phyloP scores from a whole-genome alignment of 2,329 filamentous ascomycete species.

The Trichoderma hamatum region DNA sequence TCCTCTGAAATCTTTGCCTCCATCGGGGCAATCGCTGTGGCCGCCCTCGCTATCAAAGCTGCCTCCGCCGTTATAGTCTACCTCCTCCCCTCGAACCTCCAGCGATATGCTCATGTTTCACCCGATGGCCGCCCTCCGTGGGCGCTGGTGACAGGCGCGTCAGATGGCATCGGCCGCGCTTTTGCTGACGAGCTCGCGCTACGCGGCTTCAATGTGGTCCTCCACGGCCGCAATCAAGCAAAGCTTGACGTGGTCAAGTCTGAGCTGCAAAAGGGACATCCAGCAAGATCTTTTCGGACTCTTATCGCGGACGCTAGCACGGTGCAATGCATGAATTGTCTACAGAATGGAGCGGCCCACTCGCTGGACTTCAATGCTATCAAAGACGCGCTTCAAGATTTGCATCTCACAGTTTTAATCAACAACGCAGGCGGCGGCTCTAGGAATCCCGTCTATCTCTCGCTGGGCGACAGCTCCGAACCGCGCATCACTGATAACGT shows the following conservation, averaged over 20 bases:
- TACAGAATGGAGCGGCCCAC: background rate
- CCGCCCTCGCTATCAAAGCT: background rate
- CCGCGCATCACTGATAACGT: slow-evolving; percentile 46
- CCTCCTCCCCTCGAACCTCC: background rate
- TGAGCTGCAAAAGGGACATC: slow-evolving; percentile 46
- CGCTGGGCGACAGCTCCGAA: slow-evolving; percentile 42
- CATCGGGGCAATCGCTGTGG: background rate
- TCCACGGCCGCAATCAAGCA: slow-evolving; percentile 57
- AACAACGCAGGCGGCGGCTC: slow-evolving; percentile 56
- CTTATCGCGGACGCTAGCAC: slow-evolving; percentile 49
- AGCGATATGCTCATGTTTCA: slow-evolving; percentile 13
- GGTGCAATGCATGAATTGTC: slow-evolving; percentile 14
- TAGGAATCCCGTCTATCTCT: slow-evolving; percentile 38
- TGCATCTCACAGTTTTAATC: slow-evolving; percentile 56
- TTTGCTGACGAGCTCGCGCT: slow-evolving; percentile 55
- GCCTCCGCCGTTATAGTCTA: background rate
- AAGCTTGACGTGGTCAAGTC: slow-evolving; percentile 51
- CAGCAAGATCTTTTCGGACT: slow-evolving; percentile 43
- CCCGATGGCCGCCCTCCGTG: slow-evolving; percentile 35
- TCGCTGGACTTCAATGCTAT: slow-evolving; percentile 32
- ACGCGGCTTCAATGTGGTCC: slow-evolving; percentile 57
- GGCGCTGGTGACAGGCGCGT: slow-evolving; percentile 57
- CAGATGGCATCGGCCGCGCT: slow-evolving; percentile 57
- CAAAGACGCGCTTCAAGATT: slow-evolving; percentile 30
- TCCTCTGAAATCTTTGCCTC: background rate